Conservation (phyloP, 2,329 filamentous ascomycete species). For the Tolypocladium guangdongense region DNA sequence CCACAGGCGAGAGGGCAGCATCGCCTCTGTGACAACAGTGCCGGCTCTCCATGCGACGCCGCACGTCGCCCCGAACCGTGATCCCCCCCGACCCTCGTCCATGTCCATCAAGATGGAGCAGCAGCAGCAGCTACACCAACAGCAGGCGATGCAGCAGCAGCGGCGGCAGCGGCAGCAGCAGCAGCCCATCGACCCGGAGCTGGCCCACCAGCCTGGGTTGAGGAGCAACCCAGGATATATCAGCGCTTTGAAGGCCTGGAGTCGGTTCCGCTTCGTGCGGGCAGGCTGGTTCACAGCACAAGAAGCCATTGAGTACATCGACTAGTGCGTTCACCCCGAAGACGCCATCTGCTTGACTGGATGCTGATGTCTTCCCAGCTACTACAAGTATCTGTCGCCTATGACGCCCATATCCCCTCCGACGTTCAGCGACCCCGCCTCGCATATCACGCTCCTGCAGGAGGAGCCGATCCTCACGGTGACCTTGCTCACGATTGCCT, state of each 20-base stretch:
- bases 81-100: constrained; percentile 4
- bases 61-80: constrained; percentile 3
- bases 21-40: constrained; percentile 11
- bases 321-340: constrained; percentile 52
- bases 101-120: constrained; percentile 6
- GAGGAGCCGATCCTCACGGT: constrained; percentile 91
- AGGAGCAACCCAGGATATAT: constrained; percentile 44
- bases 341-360: not conserved
- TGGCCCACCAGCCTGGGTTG: constrained; percentile 31
- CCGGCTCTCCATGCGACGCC: constrained; percentile 7
- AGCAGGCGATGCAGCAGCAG: not conserved
- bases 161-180: not conserved
- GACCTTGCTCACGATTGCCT: constrained; percentile 82
- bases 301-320: constrained; percentile 87
- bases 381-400: constrained; percentile 83
- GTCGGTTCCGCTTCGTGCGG: constrained; percentile 84
- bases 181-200: constrained; percentile 34
- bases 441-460: constrained; percentile 68
- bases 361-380: constrained; percentile 37
- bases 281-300: constrained; percentile 93
- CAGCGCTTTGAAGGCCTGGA: constrained; percentile 78
- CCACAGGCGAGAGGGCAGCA: constrained; percentile 20
- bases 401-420: constrained; percentile 89
- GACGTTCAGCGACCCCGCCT: constrained; percentile 73
- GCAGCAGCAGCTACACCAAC: not conserved